Base-by-base conservation (phyloP, 257 asterid species). In the Petunia secreta region DNA sequence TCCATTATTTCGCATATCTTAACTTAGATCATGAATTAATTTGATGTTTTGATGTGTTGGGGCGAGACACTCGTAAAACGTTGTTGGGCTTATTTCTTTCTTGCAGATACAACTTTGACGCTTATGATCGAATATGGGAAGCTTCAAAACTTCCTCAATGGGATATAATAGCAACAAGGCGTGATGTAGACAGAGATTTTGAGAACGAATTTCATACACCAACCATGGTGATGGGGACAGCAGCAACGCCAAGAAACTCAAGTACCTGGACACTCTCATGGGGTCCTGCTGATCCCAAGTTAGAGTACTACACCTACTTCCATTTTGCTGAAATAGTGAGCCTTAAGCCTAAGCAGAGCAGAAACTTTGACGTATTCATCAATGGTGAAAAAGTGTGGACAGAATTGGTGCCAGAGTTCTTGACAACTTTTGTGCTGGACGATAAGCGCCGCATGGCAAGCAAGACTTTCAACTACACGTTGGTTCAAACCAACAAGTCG, bases 71-170 rank as follows among this genome's bases (percentile, higher is more conserved):
- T 25, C 25, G 25, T 25, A 25, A 25, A 25, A 25, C 25, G 25
- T 25, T 25, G 25, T 25, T 25, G 25, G 25, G 25, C 25, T 25
- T 25, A 25, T 63, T 34, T 3, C 2, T 63, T 4, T 63, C 3
- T 0, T 9, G 48, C 0, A 81, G 89, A 80, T 84, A 79, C 79
- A 73, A 66, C n/a, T 84, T 79, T 3, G 85, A 86, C 39, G 11
- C 65, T 6, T 82, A 71, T 7, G 92, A 87, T 64, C 84, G 89
- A 55, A 58, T 66, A 1, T 88, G 90, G 90, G 34, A 2, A 7
- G 38, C 84, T 67, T 1, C 36, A 14, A 63, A 74, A 34, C 59
- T 74, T 53, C 43, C 62, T 14, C 11, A 39, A 74, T 74, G 63
- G 79, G 63, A 14, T 53, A 55, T 53, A 39, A 63, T 36, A 8